Evolutionary conservation across 2,329 filamentous ascomycete species (phyloP).

Genomic region (Chaetomiaceae sp.): DNA sequence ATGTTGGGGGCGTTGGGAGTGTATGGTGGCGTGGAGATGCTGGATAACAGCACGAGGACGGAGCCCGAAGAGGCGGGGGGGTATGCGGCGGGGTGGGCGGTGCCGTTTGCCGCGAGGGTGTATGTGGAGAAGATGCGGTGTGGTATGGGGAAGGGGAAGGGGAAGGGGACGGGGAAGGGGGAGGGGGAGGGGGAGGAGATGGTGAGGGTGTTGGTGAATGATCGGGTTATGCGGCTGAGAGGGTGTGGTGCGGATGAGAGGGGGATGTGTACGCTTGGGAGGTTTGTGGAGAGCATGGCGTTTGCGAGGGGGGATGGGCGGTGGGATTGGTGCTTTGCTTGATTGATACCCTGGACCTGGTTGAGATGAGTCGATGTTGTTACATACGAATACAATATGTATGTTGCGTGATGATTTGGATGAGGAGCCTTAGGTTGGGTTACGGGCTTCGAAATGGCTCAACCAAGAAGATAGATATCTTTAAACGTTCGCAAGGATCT

Average conservation of each 20-base stretch:
- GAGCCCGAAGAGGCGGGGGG: conserved; percentile 55
- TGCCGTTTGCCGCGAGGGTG: conserved; percentile 75
- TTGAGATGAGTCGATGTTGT: too few species aligned
- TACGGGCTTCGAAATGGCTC: too few species aligned
- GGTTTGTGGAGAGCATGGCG: conserved; percentile 68
- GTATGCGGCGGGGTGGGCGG: conserved; percentile 71
- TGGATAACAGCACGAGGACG: conserved; percentile 49
- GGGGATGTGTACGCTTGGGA: conserved; percentile 65
- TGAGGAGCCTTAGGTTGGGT: too few species aligned
- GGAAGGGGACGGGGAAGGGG: conserved; percentile 40
- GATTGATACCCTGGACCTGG: not conserved
- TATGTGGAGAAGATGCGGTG: conserved; percentile 89
- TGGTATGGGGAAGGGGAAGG: conserved; percentile 32
- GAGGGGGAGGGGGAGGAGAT: conserved; percentile 54
- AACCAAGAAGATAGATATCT: too few species aligned
- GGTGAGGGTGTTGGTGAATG: conserved; percentile 78
- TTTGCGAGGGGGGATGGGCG: conserved; percentile 69
- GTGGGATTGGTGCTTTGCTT: conserved; percentile 60
- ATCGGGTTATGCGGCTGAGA: conserved; percentile 68
- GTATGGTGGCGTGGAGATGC: conserved; percentile 63
- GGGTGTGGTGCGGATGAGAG: conserved; percentile 65
- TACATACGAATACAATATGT: too few species aligned
- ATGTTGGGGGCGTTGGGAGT: conserved; percentile 74
- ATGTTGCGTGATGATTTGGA: too few species aligned
- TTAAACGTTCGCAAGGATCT: too few species aligned